Evolutionary conservation across 1,139 yeast genomes (phyloP), one percentile per base, ranked within the genome.

Genomic region (Lodderomyces orthopsilosis): DNA sequence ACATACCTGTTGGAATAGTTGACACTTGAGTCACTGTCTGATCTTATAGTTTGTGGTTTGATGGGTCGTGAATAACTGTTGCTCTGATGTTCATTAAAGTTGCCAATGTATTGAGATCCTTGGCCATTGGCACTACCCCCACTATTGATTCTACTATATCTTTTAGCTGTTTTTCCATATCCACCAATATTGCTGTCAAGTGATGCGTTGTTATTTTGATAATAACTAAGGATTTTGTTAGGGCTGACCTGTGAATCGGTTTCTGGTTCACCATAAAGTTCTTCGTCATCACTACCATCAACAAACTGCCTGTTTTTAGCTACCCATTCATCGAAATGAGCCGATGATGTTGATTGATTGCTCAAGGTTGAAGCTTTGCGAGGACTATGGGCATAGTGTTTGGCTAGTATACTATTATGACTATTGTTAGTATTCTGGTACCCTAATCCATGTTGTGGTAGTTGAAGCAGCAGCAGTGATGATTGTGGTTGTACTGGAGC

Each of bases 261-360:
- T 12, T 41, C 34, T 27, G 34, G 35, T 14, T 37, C 34, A 18
- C 19, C 33, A 19, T 37, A 26, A 8, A 23, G 23, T 35, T 59
- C 64, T 2, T 64, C 68, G 14, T 65, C 71, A 12, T 71, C 77
- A 36, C 72, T 77, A 27, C 70, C 70, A 30, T 73, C 69, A 45
- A 74, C 57, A 41, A 75, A 65, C 45, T 66, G 63, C 48, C 66
- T 70, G 52, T 78, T 78, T 48, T 66, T 68, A 40, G 66, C 64
- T 10, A 78, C 79, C 84, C 84, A 79, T 24, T 65, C 68, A 41
- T 75, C 77, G 54, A 77, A 79, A 30, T 62, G 59, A 51, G 53
- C 56, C 37, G 60, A 60, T 26, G 61, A 59, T n/a, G 39, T 26
- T 41, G 52, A 51, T 3, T 52, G 24, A 13, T 28, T 53, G 14